Conservation (phyloP, 208 protist genomes). For the Trypanosoma melophagium region DNA sequence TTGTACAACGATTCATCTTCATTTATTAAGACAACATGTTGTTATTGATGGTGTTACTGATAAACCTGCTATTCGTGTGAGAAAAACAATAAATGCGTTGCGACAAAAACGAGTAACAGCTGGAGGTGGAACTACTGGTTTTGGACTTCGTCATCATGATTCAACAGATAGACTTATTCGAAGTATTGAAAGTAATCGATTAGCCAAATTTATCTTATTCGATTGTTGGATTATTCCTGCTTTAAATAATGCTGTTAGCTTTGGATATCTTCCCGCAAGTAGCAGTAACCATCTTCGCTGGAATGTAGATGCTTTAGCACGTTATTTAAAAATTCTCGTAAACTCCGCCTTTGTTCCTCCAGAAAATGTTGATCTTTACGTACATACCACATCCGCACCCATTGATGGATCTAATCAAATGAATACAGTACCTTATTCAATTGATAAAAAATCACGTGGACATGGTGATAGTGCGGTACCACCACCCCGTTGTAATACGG, state of each 20-base stretch:
- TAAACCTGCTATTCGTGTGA: constrained; percentile 29
- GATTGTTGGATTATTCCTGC: constrained; percentile 86
- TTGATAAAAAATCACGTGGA: constrained; percentile 10
- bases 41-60: constrained; percentile 20
- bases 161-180: constrained; percentile 49
- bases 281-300: constrained; percentile 77
- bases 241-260: constrained; percentile 69
- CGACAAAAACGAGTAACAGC: constrained; percentile 46
- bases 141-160: constrained; percentile 27
- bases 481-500: constrained; percentile 29
- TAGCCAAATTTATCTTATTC: constrained; percentile 87
- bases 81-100: constrained; percentile 37
- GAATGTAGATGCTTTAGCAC: constrained; percentile 87
- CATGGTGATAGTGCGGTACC: constrained; percentile 1
- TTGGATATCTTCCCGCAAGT: constrained; percentile 68
- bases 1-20: constrained; percentile 72
- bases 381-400: constrained; percentile 13
- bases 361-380: constrained; percentile 14
- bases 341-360: constrained; percentile 58
- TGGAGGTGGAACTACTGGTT: constrained; percentile 4
- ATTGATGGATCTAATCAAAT: neutral
- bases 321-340: constrained; percentile 86
- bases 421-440: neutral
- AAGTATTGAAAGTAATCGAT: constrained; percentile 70
- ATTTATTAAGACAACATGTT: constrained; percentile 56